Evolutionary conservation across 2,329 filamentous ascomycete genomes (phyloP), one percentile per base, ranked within the genome.

Genomic region (Neophaeococcomyces aloes): DNA sequence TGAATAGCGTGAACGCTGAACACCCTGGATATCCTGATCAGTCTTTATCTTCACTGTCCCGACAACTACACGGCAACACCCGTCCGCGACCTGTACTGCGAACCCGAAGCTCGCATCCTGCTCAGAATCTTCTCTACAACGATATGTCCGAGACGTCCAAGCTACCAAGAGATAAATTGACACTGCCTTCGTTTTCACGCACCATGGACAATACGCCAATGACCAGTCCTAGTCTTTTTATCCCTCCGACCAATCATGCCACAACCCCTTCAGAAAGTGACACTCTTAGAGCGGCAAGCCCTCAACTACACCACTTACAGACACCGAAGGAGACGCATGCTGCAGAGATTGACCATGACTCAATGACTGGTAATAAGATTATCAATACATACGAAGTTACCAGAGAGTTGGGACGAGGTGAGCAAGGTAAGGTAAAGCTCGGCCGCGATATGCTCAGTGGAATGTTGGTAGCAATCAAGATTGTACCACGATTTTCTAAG

Each of bases 341-440:
- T 50, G 88, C 86, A 42, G 81, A 88, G 57, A 86, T 95, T 54
- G 89, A 96, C 58, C 81, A 88, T 50, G 87, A 96, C 62, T 77
- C 77, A 42, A 74, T 86, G 50, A 94, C 89, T 4, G 91, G 91
- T 47, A 85, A 91, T 50, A 98, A 98, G 67, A 74, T 88, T 42
- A 94, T 98, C 70, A 98, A 98, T 59, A 84, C 95, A 60, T 98
- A 98, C 66, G 86, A 95, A 64, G 86, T 98, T 56, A 83, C 96
- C 52, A 85, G 94, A 62, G 91, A 98, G 65, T 85, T 98, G 42
- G 91, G 91, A 44, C 83, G 91, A 47, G 91, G 91, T 39, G 86
- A 94, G 57, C 91, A 98, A 61, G 91, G 91, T 58, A 98, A 96
- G 68, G 91, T 98, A 59, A 98, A 98, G 66, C 74, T 95, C 37